Conservation (phyloP, 2,329 filamentous ascomycete species). For the Fusarium sp. region DNA sequence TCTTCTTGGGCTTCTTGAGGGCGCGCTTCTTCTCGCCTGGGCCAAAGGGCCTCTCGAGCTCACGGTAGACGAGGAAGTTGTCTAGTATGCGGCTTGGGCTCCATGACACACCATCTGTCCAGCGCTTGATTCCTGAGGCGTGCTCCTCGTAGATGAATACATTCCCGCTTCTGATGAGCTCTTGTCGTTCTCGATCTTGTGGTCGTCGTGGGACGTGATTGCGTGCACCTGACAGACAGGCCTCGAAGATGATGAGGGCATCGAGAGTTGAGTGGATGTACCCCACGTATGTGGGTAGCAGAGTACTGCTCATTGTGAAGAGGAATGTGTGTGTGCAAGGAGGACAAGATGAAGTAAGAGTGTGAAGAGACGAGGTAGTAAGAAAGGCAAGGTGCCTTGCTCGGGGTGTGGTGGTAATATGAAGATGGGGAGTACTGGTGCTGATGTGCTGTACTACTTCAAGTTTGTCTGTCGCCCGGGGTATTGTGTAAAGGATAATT, state of each 20-base stretch:
- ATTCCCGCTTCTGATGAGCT: constrained; percentile 84
- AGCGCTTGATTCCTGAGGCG: constrained; percentile 90
- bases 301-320: constrained; percentile 52
- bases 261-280: constrained; percentile 77
- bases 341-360: constrained; percentile 42
- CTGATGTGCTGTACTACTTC: neutral
- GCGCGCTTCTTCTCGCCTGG: constrained; percentile 88
- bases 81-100: constrained; percentile 87
- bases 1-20: constrained; percentile 72
- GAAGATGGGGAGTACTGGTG: neutral
- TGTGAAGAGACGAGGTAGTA: neutral
- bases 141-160: constrained; percentile 94
- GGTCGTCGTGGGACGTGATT: constrained; percentile 84
- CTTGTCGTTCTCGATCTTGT: constrained; percentile 82
- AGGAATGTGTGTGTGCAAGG: constrained; percentile 31
- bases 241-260: constrained; percentile 83
- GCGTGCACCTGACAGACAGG: constrained; percentile 75
- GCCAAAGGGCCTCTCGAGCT: constrained; percentile 80
- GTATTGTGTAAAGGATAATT: neutral
- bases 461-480: neutral
- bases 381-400: neutral
- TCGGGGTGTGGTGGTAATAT: neutral
- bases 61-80: constrained; percentile 87
- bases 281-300: constrained; percentile 70
- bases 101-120: constrained; percentile 94